Percentiles rank a stretch among this genome's conserved stretches.
Evolutionary conservation across 768 basidiomycete genomes (phyloP).

Genomic region (Dacryopinax primogenitus): DNA sequence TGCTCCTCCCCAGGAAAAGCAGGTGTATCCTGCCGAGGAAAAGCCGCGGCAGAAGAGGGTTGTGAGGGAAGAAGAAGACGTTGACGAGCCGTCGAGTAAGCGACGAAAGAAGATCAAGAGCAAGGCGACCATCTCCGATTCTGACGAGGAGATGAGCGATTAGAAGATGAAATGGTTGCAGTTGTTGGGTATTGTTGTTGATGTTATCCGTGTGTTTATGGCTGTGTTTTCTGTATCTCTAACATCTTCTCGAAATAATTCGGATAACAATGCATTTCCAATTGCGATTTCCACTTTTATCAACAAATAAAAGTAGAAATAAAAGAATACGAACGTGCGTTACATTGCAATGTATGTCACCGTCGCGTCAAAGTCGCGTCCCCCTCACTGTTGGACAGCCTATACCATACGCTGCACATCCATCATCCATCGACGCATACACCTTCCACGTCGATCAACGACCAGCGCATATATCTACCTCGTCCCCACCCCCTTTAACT

Average conservation of each 20-base stretch:
- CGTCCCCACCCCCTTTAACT: background rate
- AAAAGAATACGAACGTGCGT: too few relatives aligned
- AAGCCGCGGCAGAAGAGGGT: slow-evolving; percentile 26
- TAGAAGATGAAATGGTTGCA: background rate
- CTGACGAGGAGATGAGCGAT: slow-evolving; percentile 43
- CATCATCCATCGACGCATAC: too few relatives aligned
- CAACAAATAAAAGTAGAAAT: too few relatives aligned
- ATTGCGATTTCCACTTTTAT: too few relatives aligned
- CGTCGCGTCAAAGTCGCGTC: too few relatives aligned
- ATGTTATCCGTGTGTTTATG: background rate
- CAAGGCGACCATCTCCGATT: slow-evolving; percentile 75
- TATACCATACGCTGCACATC: too few relatives aligned
- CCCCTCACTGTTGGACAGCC: too few relatives aligned
- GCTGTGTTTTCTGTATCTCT: background rate
- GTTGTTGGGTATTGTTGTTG: background rate
- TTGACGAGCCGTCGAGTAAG: slow-evolving; percentile 46
- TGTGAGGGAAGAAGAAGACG: slow-evolving; percentile 55
- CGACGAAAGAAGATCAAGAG: slow-evolving; percentile 55
- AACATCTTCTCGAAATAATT: background rate
- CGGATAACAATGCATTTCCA: background rate
- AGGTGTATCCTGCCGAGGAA: background rate
- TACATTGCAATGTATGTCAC: too few relatives aligned
- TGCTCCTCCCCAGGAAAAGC: too few relatives aligned
- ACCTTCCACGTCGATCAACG: too few relatives aligned
- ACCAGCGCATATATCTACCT: too few relatives aligned